These are phyloP conservation scores for Naganishia sp. DNA, from an alignment of 1,284 basidiomycete species.

Conservation along the genomic window DNA sequence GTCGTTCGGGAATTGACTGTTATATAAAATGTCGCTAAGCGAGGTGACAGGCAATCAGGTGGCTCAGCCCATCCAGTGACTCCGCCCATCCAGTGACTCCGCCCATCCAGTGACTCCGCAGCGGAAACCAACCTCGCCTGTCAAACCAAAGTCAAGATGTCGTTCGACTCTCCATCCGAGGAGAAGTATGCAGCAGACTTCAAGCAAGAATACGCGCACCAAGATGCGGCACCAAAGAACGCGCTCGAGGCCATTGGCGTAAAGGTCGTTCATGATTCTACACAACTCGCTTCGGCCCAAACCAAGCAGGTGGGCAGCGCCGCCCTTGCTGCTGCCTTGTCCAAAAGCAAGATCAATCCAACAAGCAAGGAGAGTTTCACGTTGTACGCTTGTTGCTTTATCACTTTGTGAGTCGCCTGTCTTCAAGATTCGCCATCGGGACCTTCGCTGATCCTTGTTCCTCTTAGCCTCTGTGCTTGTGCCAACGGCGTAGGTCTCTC, in stretches of 20 bases:
- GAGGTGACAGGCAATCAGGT: neutral
- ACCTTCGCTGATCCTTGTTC: neutral
- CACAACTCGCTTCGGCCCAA: conserved; percentile 10
- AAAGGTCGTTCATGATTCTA: conserved; percentile 7
- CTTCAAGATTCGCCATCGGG: neutral
- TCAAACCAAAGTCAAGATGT: neutral
- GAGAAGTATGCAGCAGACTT: conserved; percentile 24
- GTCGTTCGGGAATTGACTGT: neutral
- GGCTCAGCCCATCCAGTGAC: neutral
- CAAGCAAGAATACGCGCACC: conserved; percentile 17
- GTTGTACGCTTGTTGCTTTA: conserved; percentile 22
- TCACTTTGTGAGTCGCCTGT: conserved; percentile 1
- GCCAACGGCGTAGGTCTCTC: conserved; percentile 17
- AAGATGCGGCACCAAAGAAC: conserved; percentile 6
- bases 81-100: neutral
- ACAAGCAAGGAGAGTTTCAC: conserved; percentile 20
- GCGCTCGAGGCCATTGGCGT: conserved; percentile 13
- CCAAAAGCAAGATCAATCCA: conserved; percentile 9
- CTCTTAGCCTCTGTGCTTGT: conserved; percentile 29
- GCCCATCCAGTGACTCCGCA: neutral
- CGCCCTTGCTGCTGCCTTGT: conserved; percentile 23
- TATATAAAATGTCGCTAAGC: conserved; percentile 1
- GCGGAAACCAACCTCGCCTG: neutral
- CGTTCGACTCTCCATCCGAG: conserved; percentile 16
- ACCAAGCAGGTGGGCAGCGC: conserved; percentile 17